phyloP scores from a whole-genome alignment of 2,329 filamentous ascomycete species.

The Teratosphaeria zuluensis region DNA sequence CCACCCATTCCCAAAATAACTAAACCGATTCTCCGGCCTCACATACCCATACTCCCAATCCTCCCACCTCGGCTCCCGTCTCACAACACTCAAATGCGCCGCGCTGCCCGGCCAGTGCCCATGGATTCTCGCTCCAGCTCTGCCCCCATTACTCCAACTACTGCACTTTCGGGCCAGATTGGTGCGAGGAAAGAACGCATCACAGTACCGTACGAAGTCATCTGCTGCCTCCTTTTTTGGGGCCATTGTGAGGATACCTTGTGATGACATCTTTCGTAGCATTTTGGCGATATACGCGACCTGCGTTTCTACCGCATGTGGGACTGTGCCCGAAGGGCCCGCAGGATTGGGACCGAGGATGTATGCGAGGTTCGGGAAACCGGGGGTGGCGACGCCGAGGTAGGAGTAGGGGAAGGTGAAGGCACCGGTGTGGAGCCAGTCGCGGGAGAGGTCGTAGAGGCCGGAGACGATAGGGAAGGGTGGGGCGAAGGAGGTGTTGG shows the following conservation, averaged over 20 bases:
- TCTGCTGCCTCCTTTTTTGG: constrained; percentile 19
- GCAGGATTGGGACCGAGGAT: constrained; percentile 10
- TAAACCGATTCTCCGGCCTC: constrained; percentile 5
- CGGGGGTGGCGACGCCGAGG: constrained; percentile 4
- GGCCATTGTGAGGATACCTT: constrained; percentile 20
- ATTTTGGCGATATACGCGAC: constrained; percentile 23
- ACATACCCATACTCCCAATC: constrained; percentile 3
- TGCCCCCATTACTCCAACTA: constrained; percentile 22
- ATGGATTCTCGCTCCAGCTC: constrained; percentile 21
- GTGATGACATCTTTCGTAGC: constrained; percentile 20
- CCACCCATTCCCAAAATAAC: constrained; percentile 11
- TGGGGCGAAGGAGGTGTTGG: constrained; percentile 25
- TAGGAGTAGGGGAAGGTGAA: constrained; percentile 19
- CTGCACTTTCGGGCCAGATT: constrained; percentile 7
- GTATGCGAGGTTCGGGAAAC: constrained; percentile 22
- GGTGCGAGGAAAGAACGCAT: constrained; percentile 11
- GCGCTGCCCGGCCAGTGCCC: constrained; percentile 18
- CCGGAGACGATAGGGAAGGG: constrained; percentile 22
- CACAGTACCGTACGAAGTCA: constrained; percentile 21
- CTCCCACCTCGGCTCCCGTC: constrained; percentile 2
- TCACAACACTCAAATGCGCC: constrained; percentile 10
- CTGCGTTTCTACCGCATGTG: constrained; percentile 10
- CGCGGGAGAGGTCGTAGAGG: constrained; percentile 15
- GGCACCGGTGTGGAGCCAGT: constrained; percentile 27
- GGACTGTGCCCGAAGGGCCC: constrained; percentile 14